These are phyloP conservation scores for Plasmodium fragile DNA, from an alignment of 169 alveolate genomes.

Conservation along the genomic window DNA sequence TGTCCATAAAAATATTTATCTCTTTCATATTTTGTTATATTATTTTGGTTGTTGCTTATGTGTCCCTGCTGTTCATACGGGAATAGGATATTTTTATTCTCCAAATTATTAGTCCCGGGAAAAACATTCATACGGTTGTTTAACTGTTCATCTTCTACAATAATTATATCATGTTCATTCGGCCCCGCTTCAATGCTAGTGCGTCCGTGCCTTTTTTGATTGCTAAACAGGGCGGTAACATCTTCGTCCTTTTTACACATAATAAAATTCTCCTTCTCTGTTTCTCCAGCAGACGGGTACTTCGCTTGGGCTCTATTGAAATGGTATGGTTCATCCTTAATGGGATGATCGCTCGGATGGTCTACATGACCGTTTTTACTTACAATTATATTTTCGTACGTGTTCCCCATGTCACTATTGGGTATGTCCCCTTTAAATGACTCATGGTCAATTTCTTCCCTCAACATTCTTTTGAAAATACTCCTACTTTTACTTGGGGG, in stretches of 20 bases:
- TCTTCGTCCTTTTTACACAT: slow-evolving; percentile 32
- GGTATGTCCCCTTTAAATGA: not conserved
- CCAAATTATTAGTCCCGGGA: slow-evolving; percentile 11
- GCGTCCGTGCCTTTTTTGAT: not conserved
- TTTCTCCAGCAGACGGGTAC: not conserved
- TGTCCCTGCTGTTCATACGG: slow-evolving; percentile 19
- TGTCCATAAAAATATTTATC: slow-evolving; percentile 52
- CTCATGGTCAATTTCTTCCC: slow-evolving; percentile 26
- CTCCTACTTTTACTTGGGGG: not conserved
- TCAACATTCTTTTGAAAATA: slow-evolving; percentile 40
- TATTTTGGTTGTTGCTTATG: slow-evolving; percentile 14
- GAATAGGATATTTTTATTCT: slow-evolving; percentile 33
- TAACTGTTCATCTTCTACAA: not conserved
- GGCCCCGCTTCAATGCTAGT: not conserved
- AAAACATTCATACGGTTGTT: not conserved
- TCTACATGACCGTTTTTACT: not conserved
- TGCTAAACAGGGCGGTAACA: not conserved
- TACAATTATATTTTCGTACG: not conserved
- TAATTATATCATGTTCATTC: slow-evolving; percentile 11
- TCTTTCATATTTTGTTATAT: slow-evolving; percentile 23
- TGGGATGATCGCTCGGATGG: not conserved
- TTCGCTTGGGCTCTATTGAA: not conserved
- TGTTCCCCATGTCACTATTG: not conserved
- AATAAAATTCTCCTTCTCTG: not conserved
- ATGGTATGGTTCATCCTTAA: not conserved